Evolutionary conservation across 163 green algal genomes (phyloP), one percentile per base, ranked within the genome.

Genomic region (Volvox carteri): DNA sequence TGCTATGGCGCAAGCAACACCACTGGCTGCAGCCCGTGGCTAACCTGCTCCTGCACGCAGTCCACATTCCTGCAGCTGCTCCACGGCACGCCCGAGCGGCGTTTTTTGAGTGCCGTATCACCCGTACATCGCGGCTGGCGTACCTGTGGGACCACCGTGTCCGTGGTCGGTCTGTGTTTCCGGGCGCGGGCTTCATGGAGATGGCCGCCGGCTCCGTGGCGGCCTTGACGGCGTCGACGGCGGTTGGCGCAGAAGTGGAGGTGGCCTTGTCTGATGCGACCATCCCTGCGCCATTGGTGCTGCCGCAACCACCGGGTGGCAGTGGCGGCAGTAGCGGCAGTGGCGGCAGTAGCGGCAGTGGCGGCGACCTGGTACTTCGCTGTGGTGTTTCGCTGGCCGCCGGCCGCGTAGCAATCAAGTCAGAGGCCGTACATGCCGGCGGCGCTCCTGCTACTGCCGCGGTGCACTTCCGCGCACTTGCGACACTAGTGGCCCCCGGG

Each of bases 71-170:
- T 39, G 44, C 48, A 12, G 14, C 33, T 16, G 21, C 52, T 2
- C 85, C 35, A 18, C 60, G 6, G 30, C 44, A 62, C 7, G 73
- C 68, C 37, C 6, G 42, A 6, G 62, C 33, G 11, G 67, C 50
- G 7, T 18, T 88, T 23, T 88, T 88, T 28, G 83, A 88, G 50
- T 81, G 68, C 50, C 68, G 23, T 9, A 25, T 88, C 37, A 60
- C 16, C 68, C 35, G 37, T 41, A n/a, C 48, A 6, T 74, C 68
- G 23, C 68, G 35, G 0, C 83, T 95, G 79, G 77, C 93, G 0
- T 95, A 93, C 83, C 74, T 97, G 28, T 96, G 90, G 88, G 93
- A 97, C 46, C 95, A 97, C 78, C 68, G 92, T 39, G 96, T 97
- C 1, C 52, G 78, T 14, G 93, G 91, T 35, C 84, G 86, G 48